Conservation (phyloP, 2,329 filamentous ascomycete species). For the Cladosporium austrohemisphaericum region DNA sequence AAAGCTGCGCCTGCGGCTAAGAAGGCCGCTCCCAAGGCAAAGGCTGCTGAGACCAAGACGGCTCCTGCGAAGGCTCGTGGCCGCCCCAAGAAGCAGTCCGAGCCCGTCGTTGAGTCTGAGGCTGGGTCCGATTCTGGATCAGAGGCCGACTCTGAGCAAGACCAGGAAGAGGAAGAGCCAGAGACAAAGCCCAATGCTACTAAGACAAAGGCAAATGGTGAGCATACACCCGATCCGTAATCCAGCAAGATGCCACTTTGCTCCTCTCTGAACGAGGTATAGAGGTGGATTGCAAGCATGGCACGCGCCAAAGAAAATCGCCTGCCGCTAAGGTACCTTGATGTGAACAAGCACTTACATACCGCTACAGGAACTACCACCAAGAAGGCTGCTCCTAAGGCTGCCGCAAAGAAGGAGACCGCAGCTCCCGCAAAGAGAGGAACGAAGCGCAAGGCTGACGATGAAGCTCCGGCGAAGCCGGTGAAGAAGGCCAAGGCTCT, state of each 20-base stretch:
- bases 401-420: conserved; percentile 21
- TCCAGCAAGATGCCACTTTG: neutral
- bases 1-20: conserved; percentile 24
- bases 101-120: conserved; percentile 1
- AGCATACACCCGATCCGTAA: neutral
- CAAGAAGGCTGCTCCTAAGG: conserved; percentile 25
- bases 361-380: conserved; percentile 20
- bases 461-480: conserved; percentile 26
- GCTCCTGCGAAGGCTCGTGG: conserved; percentile 15
- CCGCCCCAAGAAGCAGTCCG: conserved; percentile 13
- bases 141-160: conserved; percentile 5
- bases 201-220: conserved; percentile 12
- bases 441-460: conserved; percentile 29
- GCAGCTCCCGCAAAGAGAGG: conserved; percentile 20
- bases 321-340: conserved; percentile 17
- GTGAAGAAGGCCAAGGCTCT: conserved; percentile 31
- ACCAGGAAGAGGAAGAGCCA: neutral
- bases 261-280: neutral
- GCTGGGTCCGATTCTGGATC: conserved; percentile 8
- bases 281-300: neutral
- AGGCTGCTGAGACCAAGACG: conserved; percentile 24
- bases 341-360: conserved; percentile 21
- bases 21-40: conserved; percentile 29
- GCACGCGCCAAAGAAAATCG: neutral
- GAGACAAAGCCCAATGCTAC: conserved; percentile 11